Evolutionary conservation across 192 early-diverging fungal species (phyloP).

Genomic region (Phlyctochytrium bullatum): DNA sequence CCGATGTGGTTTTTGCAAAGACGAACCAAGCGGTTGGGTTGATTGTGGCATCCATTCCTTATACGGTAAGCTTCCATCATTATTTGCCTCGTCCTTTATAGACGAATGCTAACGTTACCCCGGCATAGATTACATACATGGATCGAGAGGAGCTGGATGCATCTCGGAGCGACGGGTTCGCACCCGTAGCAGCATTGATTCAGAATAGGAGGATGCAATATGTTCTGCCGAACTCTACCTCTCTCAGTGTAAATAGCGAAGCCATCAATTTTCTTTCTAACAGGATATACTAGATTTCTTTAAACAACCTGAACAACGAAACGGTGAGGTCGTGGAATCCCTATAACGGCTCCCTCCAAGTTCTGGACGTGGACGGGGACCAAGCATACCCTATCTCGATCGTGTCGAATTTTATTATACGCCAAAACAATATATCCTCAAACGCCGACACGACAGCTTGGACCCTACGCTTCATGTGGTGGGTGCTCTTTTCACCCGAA

Average conservation of each 20-base stretch:
- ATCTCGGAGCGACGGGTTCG: constrained; percentile 1
- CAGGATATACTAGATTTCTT: too few species aligned
- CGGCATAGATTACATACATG: constrained; percentile 13
- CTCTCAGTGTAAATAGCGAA: neutral
- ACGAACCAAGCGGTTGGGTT: constrained; percentile 17
- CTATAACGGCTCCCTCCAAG: neutral
- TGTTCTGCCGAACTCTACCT: neutral
- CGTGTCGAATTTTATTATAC: constrained; percentile 10
- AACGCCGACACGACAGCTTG: neutral
- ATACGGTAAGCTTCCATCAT: neutral
- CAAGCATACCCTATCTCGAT: constrained; percentile 11
- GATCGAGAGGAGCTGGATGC: constrained; percentile 13
- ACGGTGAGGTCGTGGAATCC: neutral
- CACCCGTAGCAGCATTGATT: neutral
- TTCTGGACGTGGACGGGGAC: neutral
- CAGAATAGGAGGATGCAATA: neutral
- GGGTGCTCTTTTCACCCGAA: neutral
- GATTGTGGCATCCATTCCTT: constrained; percentile 9
- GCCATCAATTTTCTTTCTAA: neutral
- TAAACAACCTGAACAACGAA: neutral
- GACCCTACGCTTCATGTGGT: constrained; percentile 15
- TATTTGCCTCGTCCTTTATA: neutral
- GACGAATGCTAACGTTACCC: neutral
- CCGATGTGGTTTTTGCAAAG: constrained; percentile 1
- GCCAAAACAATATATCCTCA: constrained; percentile 5